Conservation (phyloP, 768 basidiomycete species). For the Artomyces pyxidatus region DNA sequence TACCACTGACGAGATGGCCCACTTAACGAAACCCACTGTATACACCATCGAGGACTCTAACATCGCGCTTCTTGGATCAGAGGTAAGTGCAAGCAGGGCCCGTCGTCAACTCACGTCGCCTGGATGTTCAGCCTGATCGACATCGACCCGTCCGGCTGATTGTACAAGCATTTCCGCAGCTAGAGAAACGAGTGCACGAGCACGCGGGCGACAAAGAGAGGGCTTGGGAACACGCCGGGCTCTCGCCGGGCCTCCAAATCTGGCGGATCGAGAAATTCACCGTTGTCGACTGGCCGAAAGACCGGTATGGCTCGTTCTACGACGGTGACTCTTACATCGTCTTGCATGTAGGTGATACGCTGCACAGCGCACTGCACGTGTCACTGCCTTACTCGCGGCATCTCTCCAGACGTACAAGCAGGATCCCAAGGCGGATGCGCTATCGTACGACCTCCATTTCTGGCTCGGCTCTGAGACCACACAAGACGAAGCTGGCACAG, state of each 20-base stretch:
- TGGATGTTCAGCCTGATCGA: too few species aligned
- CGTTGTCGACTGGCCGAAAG: constrained; percentile 45
- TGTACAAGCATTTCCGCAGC: constrained; percentile 27
- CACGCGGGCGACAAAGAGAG: constrained; percentile 41
- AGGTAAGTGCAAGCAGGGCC: constrained; percentile 30
- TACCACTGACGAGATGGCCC: too few species aligned
- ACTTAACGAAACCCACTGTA: constrained; percentile 35
- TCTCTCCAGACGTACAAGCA: constrained; percentile 49
- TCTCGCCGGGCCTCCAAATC: constrained; percentile 36
- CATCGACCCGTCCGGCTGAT: neutral
- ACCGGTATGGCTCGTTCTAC: constrained; percentile 47
- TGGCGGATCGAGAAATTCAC: constrained; percentile 55
- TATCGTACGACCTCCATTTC: constrained; percentile 56
- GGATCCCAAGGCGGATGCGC: constrained; percentile 33
- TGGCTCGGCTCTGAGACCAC: constrained; percentile 54
- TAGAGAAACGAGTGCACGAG: constrained; percentile 50
- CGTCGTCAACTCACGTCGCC: neutral
- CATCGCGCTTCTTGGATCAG: constrained; percentile 54
- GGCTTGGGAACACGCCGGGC: constrained; percentile 44
- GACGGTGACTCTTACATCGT: constrained; percentile 61
- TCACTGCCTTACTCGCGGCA: too few species aligned
- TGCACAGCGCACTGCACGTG: too few species aligned
- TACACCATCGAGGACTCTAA: constrained; percentile 60
- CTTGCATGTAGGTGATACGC: constrained; percentile 36
- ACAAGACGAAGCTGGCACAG: constrained; percentile 54